A percentile compares a stretch with the other conserved stretches of the same genome.
These are phyloP conservation scores for Colletotrichum musicola DNA, from an alignment of 2,329 filamentous ascomycete genomes.

Conservation along the genomic window DNA sequence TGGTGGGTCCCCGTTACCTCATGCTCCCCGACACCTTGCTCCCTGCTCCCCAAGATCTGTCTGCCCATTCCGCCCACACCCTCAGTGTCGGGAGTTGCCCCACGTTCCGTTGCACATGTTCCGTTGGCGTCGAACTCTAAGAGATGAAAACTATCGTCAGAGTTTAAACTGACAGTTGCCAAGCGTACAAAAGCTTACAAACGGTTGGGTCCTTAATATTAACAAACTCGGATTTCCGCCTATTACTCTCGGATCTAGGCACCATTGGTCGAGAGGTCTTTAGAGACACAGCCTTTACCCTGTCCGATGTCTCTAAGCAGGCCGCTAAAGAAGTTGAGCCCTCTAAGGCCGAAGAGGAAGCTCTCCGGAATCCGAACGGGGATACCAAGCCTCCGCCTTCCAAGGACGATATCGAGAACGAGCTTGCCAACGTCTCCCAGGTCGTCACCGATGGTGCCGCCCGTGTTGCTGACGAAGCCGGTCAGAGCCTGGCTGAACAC, in stretches of 20 bases:
- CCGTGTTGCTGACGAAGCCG: conserved; percentile 69
- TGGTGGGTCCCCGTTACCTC: conserved; percentile 59
- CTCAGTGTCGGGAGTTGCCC: neutral
- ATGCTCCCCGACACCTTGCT: neutral
- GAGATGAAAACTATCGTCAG: conserved; percentile 11
- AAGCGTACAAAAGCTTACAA: conserved; percentile 83
- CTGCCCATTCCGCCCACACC: neutral
- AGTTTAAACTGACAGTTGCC: conserved; percentile 41
- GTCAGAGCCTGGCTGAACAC: conserved; percentile 80
- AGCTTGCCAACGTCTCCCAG: conserved; percentile 66
- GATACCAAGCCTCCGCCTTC: conserved; percentile 57
- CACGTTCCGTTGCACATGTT: conserved; percentile 1
- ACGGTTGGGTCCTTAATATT: conserved; percentile 88
- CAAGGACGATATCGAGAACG: conserved; percentile 72
- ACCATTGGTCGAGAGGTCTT: conserved; percentile 87
- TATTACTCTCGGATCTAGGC: conserved; percentile 85
- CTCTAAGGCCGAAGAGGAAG: conserved; percentile 69
- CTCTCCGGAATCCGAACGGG: conserved; percentile 56
- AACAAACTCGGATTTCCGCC: conserved; percentile 89
- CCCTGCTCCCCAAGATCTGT: neutral
- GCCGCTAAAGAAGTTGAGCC: conserved; percentile 81
- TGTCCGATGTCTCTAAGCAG: conserved; percentile 81
- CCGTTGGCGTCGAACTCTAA: neutral
- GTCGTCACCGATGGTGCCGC: conserved; percentile 65
- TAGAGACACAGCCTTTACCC: conserved; percentile 83